Percentiles rank a stretch among this genome's conserved stretches.
Conservation (phyloP, 169 alveolate genomes). For the Toxoplasma gondii region DNA sequence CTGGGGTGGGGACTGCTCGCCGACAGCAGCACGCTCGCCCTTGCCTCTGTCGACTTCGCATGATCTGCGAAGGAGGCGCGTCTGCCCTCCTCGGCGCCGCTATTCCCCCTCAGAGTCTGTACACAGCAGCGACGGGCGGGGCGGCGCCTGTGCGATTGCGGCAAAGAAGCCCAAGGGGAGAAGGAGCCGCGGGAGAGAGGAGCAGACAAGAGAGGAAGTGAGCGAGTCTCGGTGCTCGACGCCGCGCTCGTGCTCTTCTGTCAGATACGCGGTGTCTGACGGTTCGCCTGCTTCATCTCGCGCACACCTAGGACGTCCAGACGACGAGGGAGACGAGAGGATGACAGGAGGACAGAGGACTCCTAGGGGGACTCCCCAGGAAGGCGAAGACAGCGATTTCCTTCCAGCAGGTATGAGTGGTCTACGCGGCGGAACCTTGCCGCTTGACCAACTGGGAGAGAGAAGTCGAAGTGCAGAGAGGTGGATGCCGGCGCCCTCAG, state of each 20-base stretch:
- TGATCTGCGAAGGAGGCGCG: background rate
- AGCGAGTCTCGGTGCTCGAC: background rate
- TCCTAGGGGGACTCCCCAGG: background rate
- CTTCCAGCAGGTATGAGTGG: no score
- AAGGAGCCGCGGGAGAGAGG: background rate
- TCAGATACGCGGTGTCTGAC: background rate
- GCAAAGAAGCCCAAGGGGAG: background rate
- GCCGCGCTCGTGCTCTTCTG: background rate
- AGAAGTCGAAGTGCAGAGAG: no score
- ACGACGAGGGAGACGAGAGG: background rate
- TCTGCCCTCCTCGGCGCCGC: slow-evolving; percentile 3
- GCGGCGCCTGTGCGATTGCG: background rate
- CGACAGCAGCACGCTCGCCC: no score
- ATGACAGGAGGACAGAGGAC: background rate
- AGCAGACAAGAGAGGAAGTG: background rate
- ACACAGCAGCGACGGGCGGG: background rate
- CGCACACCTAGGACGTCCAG: background rate
- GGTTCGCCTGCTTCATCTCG: background rate
- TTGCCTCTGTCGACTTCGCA: background rate
- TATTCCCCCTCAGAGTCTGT: background rate
- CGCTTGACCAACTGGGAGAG: no score
- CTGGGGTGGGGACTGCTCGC: no score
- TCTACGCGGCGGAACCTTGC: no score
- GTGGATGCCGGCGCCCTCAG: background rate
- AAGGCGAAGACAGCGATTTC: background rate